Evolutionary conservation across 306 rosid genomes (phyloP).

Genomic region (Ziziphus jujuba): DNA sequence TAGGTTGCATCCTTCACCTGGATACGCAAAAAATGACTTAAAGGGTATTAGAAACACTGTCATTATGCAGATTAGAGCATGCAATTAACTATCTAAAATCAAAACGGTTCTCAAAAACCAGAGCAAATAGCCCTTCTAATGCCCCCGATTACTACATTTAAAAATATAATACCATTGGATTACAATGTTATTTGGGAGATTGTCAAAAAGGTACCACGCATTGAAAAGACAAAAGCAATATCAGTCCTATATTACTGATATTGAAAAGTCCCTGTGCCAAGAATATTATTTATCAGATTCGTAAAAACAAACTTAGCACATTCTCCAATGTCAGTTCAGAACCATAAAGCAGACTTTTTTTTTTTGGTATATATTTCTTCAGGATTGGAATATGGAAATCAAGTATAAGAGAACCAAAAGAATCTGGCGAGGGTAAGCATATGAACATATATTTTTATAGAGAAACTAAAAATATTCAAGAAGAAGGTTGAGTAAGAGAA

Average conservation of each 20-base stretch:
- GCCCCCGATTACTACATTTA: neutral
- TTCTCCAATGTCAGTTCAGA: no score
- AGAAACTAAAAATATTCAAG: no score
- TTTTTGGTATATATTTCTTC: no score
- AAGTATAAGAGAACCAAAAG: slow-evolving; percentile 3
- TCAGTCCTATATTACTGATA: no score
- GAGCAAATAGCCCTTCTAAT: neutral
- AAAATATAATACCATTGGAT: neutral
- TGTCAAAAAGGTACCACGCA: no score
- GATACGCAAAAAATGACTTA: slow-evolving; percentile 11
- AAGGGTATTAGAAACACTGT: slow-evolving; percentile 17
- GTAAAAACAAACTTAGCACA: no score
- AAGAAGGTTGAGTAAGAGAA: no score
- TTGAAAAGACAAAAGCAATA: no score
- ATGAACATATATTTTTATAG: neutral
- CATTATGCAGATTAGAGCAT: neutral
- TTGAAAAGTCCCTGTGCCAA: neutral
- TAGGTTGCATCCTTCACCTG: slow-evolving; percentile 46
- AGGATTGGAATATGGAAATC: neutral
- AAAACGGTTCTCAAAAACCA: neutral
- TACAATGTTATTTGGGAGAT: neutral
- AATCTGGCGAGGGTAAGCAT: neutral
- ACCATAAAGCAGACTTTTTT: no score
- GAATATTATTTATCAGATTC: neutral
- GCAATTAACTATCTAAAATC: neutral